These are phyloP conservation scores for Botrytis byssoidea DNA, from an alignment of 2,329 filamentous ascomycete species.

Conservation along the genomic window DNA sequence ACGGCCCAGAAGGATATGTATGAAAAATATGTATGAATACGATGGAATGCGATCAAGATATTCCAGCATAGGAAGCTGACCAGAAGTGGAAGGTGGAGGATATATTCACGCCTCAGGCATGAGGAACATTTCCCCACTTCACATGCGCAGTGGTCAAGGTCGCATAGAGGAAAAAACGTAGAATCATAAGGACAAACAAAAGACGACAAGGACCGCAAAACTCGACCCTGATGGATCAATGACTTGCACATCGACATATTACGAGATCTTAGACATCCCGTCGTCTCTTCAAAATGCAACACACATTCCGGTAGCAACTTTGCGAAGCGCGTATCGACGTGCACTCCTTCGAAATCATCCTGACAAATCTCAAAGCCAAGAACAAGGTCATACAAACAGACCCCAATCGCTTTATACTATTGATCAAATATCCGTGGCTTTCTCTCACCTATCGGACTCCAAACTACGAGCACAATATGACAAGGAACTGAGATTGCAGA, in stretches of 20 bases:
- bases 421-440: slow-evolving; percentile 63
- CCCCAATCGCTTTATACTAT: slow-evolving; percentile 47
- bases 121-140: not conserved
- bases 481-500: slow-evolving; percentile 43
- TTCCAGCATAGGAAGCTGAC: not conserved
- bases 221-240: slow-evolving; percentile 59
- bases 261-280: slow-evolving; percentile 59
- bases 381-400: slow-evolving; percentile 20
- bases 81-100: not conserved
- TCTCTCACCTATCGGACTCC: slow-evolving; percentile 53
- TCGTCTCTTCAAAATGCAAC: slow-evolving; percentile 47
- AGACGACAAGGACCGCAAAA: slow-evolving; percentile 55
- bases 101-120: slow-evolving; percentile 12
- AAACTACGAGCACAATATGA: slow-evolving; percentile 54
- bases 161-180: not conserved
- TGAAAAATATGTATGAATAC: not conserved
- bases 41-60: not conserved
- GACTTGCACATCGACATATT: slow-evolving; percentile 49
- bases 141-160: not conserved
- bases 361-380: slow-evolving; percentile 32
- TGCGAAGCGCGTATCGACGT: slow-evolving; percentile 64
- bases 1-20: not conserved
- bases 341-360: slow-evolving; percentile 66
- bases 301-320: slow-evolving; percentile 46
- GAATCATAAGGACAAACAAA: slow-evolving; percentile 1